Evolutionary conservation across 2,329 filamentous ascomycete species (phyloP).

Genomic region (Colletotrichum tamarilloi): DNA sequence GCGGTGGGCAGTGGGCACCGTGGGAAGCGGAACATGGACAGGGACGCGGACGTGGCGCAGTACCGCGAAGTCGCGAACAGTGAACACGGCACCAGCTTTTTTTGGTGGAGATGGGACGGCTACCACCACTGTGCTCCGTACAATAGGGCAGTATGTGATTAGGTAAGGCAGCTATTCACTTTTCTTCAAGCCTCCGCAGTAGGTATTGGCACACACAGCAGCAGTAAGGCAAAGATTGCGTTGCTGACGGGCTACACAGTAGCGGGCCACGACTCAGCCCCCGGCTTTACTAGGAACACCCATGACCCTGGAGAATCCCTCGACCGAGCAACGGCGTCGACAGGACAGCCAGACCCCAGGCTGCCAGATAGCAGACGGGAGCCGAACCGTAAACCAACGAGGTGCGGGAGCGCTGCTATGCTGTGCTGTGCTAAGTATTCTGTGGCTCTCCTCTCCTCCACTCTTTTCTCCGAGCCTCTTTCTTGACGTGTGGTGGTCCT

Average conservation of each 20-base stretch:
- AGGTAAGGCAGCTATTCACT: not conserved
- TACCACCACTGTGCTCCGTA: conserved; percentile 16
- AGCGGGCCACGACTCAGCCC: conserved; percentile 34
- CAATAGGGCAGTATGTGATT: not conserved
- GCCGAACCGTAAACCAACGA: not conserved
- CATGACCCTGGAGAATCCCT: conserved; percentile 28
- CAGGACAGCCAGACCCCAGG: not conserved
- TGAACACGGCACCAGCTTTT: conserved; percentile 2
- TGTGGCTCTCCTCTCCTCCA: not conserved
- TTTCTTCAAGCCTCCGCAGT: too few relatives aligned
- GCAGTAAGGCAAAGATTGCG: not conserved
- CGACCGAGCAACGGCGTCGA: conserved; percentile 32
- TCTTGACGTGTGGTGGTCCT: not conserved
- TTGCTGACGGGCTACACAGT: conserved; percentile 31
- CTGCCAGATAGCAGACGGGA: not conserved
- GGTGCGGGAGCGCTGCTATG: not conserved
- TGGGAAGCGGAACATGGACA: conserved; percentile 24
- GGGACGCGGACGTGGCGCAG: conserved; percentile 34
- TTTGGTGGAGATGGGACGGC: conserved; percentile 32
- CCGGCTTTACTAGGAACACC: conserved; percentile 24
- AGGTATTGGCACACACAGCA: too few relatives aligned
- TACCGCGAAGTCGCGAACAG: conserved; percentile 2
- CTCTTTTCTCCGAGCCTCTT: not conserved
- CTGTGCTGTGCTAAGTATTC: too few relatives aligned
- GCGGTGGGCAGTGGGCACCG: not conserved